Base-by-base conservation (phyloP, 441 rosid genomes). In the Gossypium davidsonii region DNA sequence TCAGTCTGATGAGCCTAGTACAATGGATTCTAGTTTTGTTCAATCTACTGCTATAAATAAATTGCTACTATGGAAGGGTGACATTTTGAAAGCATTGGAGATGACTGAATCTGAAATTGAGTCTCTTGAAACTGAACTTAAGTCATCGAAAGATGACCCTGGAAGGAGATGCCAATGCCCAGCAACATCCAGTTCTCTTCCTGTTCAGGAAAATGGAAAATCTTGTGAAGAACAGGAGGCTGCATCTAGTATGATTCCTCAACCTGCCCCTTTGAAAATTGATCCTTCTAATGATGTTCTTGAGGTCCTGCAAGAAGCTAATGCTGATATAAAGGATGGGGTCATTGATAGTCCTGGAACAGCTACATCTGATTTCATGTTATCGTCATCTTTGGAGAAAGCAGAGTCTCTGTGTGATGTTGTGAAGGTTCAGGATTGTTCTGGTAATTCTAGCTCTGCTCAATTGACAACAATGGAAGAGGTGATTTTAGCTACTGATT, bases 21-120 rank as follows among this genome's bases (percentile, higher is more conserved):
- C 74, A 9, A 78, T 84, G 73, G 98, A 88, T 81, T 89, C 89
- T 37, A 76, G 79, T 83, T 89, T 91, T 80, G 75, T 73, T 76
- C 85, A 80, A 46, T 74, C 90, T 67, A 80, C 89, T 51, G 85
- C 87, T 25, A 66, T 87, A 85, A 89, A 80, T 80, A 91, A 85
- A 78, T 80, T 96, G 85, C 85, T 88, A 75, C 56, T 83, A 20
- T 87, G 82, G 90, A 96, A 90, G 82, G 78, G 84, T 66, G 89
- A 89, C 65, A 73, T 88, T 74, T 86, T 84, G 73, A 96, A 94
- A 83, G 84, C 81, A 44, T 71, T 96, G 80, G 98, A 90, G 86
- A 75, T 78, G 81, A 90, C 92, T 1, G 99, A 96, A 74, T 83
- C 89, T 46, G 96, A 96, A 85, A 92, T 93, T 83, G 99, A 96